Conservation (phyloP, 768 basidiomycete species). For the Suillus variegatus region DNA sequence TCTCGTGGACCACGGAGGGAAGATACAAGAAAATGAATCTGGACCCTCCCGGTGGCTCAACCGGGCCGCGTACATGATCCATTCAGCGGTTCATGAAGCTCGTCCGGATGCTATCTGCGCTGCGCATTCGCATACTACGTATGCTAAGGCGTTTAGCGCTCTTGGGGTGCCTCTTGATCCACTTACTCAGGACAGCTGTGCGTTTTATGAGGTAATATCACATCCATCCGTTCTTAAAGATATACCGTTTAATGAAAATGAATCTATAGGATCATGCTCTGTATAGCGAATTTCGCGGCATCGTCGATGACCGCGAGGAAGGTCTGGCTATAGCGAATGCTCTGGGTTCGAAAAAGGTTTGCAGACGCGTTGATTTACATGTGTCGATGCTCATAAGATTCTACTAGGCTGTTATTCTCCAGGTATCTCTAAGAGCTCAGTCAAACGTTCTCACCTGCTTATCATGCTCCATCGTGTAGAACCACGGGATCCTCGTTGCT, state of each 20-base stretch:
- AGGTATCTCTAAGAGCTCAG: conserved; percentile 10
- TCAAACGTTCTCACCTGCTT: not conserved
- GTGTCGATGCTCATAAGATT: not conserved
- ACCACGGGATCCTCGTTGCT: conserved; percentile 29
- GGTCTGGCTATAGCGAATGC: conserved; percentile 31
- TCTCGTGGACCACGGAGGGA: conserved; percentile 43
- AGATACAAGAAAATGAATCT: conserved; percentile 32
- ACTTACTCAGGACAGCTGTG: conserved; percentile 36
- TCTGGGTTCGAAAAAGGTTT: conserved; percentile 28
- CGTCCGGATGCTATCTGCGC: conserved; percentile 38
- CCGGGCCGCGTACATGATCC: conserved; percentile 40
- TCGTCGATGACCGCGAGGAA: conserved; percentile 36
- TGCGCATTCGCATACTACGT: conserved; percentile 35
- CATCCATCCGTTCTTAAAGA: not conserved
- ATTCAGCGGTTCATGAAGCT: conserved; percentile 34
- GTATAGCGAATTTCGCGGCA: conserved; percentile 34
- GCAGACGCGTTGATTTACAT: not conserved
- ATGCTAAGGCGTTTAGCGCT: conserved; percentile 40
- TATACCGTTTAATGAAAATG: not conserved
- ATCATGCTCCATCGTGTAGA: conserved; percentile 13
- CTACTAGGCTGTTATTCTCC: conserved; percentile 23
- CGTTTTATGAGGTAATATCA: conserved; percentile 30
- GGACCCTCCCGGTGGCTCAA: conserved; percentile 36
- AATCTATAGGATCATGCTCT: conserved; percentile 27
- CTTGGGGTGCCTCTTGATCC: conserved; percentile 33